Base-by-base conservation (phyloP, 768 basidiomycete species). In the Pleurotus salmoneostramineus region DNA sequence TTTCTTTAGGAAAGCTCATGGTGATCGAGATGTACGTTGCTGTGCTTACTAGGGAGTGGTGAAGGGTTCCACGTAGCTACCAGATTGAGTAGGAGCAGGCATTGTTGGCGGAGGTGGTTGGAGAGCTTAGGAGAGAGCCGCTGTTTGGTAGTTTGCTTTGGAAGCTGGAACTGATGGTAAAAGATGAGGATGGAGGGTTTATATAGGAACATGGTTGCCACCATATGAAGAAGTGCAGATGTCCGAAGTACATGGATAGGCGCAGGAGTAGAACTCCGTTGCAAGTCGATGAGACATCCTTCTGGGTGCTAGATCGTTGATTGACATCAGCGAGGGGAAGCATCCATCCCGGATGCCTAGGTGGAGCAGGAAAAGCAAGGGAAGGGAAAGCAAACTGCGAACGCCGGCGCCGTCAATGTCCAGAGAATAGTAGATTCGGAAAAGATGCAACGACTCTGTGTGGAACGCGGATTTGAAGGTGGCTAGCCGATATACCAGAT, bases 41-140 rank as follows among this genome's bases (percentile, higher is more conserved):
- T 27, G 14, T 1, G 40, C 51, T 10, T 54, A 54, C 51, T 54
- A 43, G 8, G 34, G 36, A 27, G 51, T 54, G 17, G 51, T 54
- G 51, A 31, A 54, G 21, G 51, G 51, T 43, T 54, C 36, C 14
- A 54, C 51, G 36, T 54, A 54, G 31, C 33, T 17, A 31, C 48
- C 27, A 15, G 48, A 32, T 32, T 21, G 48, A 11, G 48, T 49
- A 11, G 31, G 6, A 17, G 48, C 48, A 49, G 48, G 48, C 48
- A 49, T 49, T 6, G 33, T 17, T 17, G 45, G 2, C 1, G 12
- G n/a, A 3, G 44, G 17, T 45, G n/a, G 6, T 11, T 11, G 6
- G 4, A 17, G 15, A 14, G 10, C 6, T n/a, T 6, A 3, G 44
- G 15, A 6, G n/a, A 15, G 44, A 45, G 44, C 44, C 44, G 44